Conservation (phyloP, 1,284 basidiomycete species). For the Leccinum angustisporum region DNA sequence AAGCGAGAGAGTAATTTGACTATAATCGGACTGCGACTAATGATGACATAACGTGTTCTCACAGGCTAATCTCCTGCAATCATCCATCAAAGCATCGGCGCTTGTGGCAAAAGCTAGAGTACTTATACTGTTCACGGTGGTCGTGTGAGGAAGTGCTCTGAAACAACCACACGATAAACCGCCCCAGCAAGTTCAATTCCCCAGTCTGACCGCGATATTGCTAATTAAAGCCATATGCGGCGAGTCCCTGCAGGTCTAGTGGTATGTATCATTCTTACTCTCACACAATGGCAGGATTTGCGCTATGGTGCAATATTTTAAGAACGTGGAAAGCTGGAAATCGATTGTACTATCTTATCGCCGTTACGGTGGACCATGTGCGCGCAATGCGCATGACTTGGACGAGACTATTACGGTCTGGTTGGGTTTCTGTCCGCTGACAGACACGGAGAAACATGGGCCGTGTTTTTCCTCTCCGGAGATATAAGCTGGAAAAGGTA, state of each 20-base stretch:
- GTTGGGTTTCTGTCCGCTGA: background rate
- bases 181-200: background rate
- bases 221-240: too few species aligned
- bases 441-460: background rate
- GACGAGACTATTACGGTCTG: background rate
- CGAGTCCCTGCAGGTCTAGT: too few species aligned
- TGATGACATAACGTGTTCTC: background rate
- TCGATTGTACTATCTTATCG: background rate
- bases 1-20: background rate
- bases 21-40: background rate
- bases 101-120: too few species aligned
- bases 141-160: too few species aligned
- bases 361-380: background rate
- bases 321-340: background rate
- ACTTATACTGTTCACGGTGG: too few species aligned
- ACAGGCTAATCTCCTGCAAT: too few species aligned
- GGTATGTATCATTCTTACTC: too few species aligned
- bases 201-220: background rate
- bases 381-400: background rate
- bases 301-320: background rate
- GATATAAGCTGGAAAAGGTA: conserved; percentile 8
- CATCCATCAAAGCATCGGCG: too few species aligned
- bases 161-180: background rate
- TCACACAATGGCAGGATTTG: background rate
- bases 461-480: background rate